Evolutionary conservation across 371 early-diverging fungal genomes (phyloP), one percentile per base, ranked within the genome.

Genomic region (Gilbertella persicaria): DNA sequence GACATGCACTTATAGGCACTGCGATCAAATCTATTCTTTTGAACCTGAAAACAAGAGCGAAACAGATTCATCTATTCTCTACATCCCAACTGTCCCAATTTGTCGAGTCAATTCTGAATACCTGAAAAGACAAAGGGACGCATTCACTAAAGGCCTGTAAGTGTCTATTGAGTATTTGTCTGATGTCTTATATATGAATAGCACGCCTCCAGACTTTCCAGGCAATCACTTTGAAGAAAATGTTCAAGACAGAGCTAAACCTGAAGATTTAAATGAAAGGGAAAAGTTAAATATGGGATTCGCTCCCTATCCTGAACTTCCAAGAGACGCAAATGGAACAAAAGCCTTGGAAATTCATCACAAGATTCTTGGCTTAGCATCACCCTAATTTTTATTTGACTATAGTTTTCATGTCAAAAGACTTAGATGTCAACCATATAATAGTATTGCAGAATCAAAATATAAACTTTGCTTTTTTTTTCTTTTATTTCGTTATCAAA

Each of bases 181-280:
- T n/a, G 16, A 16, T 26, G 48, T 33, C 33, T 33, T 13, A 33
- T 12, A 33, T 13, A 12, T 8, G 33, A 5, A 6, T 33, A 66
- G 70, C 7, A 72, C 72, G 5, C 75, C 75, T 21, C 67, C 72
- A 21, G 72, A 69, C 46, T 75, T 72, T 45, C 75, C 75, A 23
- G 65, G 58, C 2, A 75, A 75, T 16, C 35, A 71, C 26, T 69
- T 53, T 38, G 75, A 75, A 35, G 51, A 55, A 17, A n/a, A 49
- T 0, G 60, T 69, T 49, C 43, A 57, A 5, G 75, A 67, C 25
- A 51, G 70, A 44, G 67, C 66, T 4, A 60, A 29, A 6, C 66
- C 65, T 7, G 40, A 35, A 2, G 48, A 25, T n/a, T 33, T 69
- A 33, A 67, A 30, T 6, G 53, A 59, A 3, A 13, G 13, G 0